phyloP scores from a whole-genome alignment of 2,329 filamentous ascomycete species.

The Camillea tinctor region DNA sequence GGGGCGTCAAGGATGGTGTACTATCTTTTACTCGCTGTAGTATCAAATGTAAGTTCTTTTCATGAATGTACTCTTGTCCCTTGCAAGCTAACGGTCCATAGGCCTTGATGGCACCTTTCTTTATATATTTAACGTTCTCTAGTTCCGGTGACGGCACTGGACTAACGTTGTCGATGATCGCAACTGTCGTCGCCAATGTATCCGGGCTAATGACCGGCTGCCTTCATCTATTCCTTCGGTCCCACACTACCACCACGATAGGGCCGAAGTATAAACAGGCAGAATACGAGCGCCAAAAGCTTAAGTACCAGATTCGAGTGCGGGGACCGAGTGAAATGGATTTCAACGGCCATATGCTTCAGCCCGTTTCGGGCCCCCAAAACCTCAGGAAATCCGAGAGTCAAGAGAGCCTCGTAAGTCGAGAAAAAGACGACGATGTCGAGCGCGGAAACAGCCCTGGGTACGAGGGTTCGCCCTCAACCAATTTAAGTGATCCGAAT shows the following conservation, averaged over 20 bases:
- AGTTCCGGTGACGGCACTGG: conserved; percentile 43
- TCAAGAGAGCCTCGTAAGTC: conserved; percentile 33
- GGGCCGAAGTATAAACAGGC: conserved; percentile 44
- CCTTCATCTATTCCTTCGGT: conserved; percentile 65
- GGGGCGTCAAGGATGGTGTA: conserved; percentile 69
- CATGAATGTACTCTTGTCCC: not conserved
- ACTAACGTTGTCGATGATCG: conserved; percentile 58
- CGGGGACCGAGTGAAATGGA: conserved; percentile 23
- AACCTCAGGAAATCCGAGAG: conserved; percentile 34
- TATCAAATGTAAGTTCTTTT: conserved; percentile 52
- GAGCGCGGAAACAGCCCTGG: conserved; percentile 26
- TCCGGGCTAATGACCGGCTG: conserved; percentile 65
- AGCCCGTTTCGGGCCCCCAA: conserved; percentile 32
- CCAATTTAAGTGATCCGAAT: conserved; percentile 28
- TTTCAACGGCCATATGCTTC: conserved; percentile 36
- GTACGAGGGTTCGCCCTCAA: conserved; percentile 16
- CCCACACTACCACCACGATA: conserved; percentile 58
- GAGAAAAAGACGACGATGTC: conserved; percentile 34
- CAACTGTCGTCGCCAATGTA: conserved; percentile 64
- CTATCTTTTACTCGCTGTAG: conserved; percentile 57
- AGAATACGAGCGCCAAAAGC: conserved; percentile 46
- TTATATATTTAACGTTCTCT: conserved; percentile 54
- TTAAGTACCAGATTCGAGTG: conserved; percentile 36
- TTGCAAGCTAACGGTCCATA: conserved; percentile 34
- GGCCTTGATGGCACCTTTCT: conserved; percentile 63